Evolutionary conservation across 192 early-diverging fungal species (phyloP).

Genomic region (Geranomyces variabilis): DNA sequence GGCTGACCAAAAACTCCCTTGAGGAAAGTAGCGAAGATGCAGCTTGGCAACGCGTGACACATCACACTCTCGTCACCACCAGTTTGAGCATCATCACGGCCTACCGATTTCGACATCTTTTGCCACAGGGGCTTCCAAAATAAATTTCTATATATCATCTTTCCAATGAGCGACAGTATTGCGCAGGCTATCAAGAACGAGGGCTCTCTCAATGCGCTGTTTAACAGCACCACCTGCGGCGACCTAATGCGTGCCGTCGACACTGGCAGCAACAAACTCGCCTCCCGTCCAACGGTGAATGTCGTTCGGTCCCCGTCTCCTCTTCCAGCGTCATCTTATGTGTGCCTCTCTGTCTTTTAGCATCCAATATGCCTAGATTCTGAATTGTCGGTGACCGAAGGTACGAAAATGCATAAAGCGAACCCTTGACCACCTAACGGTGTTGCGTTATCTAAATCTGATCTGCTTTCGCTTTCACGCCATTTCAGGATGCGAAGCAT

Average conservation of each 20-base stretch:
- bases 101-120: too few relatives aligned
- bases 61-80: too few relatives aligned
- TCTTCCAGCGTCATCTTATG: background rate
- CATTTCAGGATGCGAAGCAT: conserved; percentile 47
- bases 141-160: too few relatives aligned
- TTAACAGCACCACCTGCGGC: conserved; percentile 28
- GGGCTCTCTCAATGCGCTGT: conserved; percentile 20
- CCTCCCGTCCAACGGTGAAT: conserved; percentile 15
- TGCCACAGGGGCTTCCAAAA: too few relatives aligned
- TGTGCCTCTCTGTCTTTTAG: background rate
- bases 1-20: too few relatives aligned
- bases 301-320: background rate
- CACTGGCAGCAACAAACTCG: background rate
- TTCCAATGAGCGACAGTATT: background rate
- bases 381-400: conserved; percentile 52
- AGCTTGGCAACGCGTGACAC: too few relatives aligned
- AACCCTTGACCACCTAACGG: too few relatives aligned
- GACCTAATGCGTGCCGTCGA: conserved; percentile 18
- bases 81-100: too few relatives aligned
- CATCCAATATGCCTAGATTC: conserved; percentile 50
- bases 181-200: conserved; percentile 38
- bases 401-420: too few relatives aligned
- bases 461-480: too few relatives aligned
- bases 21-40: too few relatives aligned
- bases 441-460: too few relatives aligned